Conservation (phyloP, 768 basidiomycete genomes). For the Epithele typhae region DNA sequence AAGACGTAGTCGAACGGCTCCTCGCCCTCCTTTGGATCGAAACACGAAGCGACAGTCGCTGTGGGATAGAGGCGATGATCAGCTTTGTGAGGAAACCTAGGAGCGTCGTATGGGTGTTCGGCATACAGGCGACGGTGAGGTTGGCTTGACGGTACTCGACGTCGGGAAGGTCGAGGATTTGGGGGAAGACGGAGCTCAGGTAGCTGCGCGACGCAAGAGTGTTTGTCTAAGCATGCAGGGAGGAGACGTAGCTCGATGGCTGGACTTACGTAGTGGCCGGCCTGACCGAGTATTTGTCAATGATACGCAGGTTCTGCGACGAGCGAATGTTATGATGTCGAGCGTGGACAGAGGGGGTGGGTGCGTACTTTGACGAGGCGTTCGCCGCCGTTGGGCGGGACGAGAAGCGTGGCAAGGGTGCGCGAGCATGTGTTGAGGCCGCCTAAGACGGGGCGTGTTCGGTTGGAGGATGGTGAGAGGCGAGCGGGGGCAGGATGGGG, state of each 20-base stretch:
- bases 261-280: constrained; percentile 68
- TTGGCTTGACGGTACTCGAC: constrained; percentile 85
- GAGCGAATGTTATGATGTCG: too few relatives aligned
- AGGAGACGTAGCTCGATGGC: constrained; percentile 12
- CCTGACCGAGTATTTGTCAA: constrained; percentile 68
- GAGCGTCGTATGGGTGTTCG: neutral
- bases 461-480: constrained; percentile 6
- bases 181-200: constrained; percentile 70
- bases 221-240: constrained; percentile 10
- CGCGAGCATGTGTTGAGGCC: constrained; percentile 80
- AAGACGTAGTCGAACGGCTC: constrained; percentile 77
- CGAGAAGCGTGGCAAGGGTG: constrained; percentile 60
- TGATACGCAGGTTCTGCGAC: constrained; percentile 61
- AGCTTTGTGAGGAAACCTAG: neutral
- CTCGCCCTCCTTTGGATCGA: constrained; percentile 67
- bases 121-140: constrained; percentile 66
- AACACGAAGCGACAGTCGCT: constrained; percentile 67
- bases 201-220: constrained; percentile 45
- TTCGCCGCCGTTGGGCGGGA: constrained; percentile 58
- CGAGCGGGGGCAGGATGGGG: neutral
- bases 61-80: constrained; percentile 10
- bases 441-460: constrained; percentile 38
- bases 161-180: constrained; percentile 58
- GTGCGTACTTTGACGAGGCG: constrained; percentile 65
- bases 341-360: neutral